Conservation (phyloP, 1,139 yeast species). For the Yamadazyma pseudoaaseri region DNA sequence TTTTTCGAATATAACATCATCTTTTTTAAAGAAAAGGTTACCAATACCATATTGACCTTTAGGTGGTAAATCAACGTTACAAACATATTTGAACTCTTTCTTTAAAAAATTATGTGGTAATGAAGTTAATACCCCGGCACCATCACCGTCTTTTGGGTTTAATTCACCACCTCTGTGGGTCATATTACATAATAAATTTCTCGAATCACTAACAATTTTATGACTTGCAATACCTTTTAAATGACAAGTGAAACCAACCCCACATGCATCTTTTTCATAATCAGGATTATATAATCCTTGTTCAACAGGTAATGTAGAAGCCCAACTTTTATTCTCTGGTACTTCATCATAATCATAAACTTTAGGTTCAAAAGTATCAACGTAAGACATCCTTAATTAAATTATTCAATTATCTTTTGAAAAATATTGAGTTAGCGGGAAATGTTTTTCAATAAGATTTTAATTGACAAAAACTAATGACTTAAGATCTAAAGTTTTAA, state of each 20-base stretch:
- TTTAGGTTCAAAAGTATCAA: slow-evolving; percentile 36
- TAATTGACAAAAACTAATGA: background rate
- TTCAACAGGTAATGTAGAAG: slow-evolving; percentile 78
- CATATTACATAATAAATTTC: slow-evolving; percentile 89
- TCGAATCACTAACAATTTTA: slow-evolving; percentile 90
- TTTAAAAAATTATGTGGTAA: slow-evolving; percentile 85
- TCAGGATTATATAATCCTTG: slow-evolving; percentile 95
- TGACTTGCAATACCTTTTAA: slow-evolving; percentile 87
- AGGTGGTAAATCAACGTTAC: slow-evolving; percentile 61
- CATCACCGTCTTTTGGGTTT: slow-evolving; percentile 97
- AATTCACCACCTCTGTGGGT: slow-evolving; percentile 98
- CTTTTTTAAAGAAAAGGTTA: slow-evolving; percentile 86
- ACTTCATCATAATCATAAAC: slow-evolving; percentile 71
- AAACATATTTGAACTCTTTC: slow-evolving; percentile 75
- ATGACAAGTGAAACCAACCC: slow-evolving; percentile 97
- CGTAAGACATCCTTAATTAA: slow-evolving; percentile 25
- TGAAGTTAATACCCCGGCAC: slow-evolving; percentile 95
- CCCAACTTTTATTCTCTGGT: slow-evolving; percentile 87
- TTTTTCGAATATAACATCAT: slow-evolving; percentile 61
- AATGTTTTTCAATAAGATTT: background rate
- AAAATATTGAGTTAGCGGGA: slow-evolving; percentile 8
- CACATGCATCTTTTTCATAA: slow-evolving; percentile 95
- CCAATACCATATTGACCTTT: slow-evolving; percentile 94
- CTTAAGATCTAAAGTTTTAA: slow-evolving; percentile 1
- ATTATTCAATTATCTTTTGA: background rate